Percentiles rank a stretch among this genome's conserved stretches.
phyloP scores from a whole-genome alignment of 306 rosid genomes.

The Cucurbita maxima region DNA sequence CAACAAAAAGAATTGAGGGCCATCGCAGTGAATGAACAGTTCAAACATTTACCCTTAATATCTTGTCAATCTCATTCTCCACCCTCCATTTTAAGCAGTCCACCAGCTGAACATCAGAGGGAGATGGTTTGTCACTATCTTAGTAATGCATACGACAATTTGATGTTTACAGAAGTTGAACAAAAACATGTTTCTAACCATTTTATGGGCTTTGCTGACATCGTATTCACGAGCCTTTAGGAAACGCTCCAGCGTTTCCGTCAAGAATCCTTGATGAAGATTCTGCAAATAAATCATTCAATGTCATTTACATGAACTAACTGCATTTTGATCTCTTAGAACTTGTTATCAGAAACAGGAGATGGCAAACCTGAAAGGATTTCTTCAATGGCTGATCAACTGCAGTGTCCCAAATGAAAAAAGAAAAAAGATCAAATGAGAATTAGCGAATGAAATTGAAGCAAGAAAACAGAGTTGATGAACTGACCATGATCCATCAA shows the following conservation, averaged over 20 bases:
- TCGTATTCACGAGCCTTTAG: conserved; percentile 82
- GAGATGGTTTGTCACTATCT: no score
- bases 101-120: conserved; percentile 45
- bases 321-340: neutral
- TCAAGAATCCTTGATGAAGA: conserved; percentile 64
- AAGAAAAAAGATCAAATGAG: neutral
- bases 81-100: conserved; percentile 86
- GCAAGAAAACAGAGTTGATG: neutral
- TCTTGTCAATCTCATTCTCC: conserved; percentile 73
- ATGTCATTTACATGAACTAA: neutral
- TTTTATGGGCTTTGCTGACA: conserved; percentile 67
- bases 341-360: neutral
- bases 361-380: conserved; percentile 61
- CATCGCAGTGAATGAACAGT: neutral
- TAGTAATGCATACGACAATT: neutral
- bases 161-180: neutral
- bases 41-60: conserved; percentile 46
- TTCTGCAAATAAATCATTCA: conserved; percentile 29
- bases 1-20: neutral
- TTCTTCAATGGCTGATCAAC: conserved; percentile 58
- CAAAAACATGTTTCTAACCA: conserved; percentile 33
- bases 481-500: conserved; percentile 60
- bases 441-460: neutral
- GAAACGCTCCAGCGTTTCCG: conserved; percentile 56
- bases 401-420: conserved; percentile 20